Conservation (phyloP, 2,329 filamentous ascomycete genomes). For the Lasiodiplodia hormozganensis region DNA sequence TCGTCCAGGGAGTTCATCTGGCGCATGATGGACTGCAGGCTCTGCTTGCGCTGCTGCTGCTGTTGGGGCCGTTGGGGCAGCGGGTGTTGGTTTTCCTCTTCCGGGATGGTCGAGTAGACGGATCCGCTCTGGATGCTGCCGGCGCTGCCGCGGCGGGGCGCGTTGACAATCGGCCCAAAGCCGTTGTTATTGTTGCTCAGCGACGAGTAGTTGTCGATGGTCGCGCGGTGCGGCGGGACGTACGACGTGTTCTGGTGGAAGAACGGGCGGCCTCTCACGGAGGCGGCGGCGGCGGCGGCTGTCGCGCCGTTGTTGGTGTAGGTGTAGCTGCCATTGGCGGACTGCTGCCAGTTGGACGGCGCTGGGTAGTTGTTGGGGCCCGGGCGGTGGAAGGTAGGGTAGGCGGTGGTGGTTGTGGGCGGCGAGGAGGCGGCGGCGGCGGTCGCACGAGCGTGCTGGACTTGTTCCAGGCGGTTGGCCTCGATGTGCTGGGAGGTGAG, state of each 20-base stretch:
- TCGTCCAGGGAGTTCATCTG: slow-evolving; percentile 20
- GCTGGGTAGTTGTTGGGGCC: not conserved
- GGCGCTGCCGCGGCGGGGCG: not conserved
- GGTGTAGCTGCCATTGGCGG: not conserved
- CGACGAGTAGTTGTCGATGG: not conserved
- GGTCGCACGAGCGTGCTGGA: slow-evolving; percentile 17
- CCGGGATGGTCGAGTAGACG: slow-evolving; percentile 7
- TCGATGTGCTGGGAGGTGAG: slow-evolving; percentile 26
- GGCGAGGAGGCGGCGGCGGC: not conserved
- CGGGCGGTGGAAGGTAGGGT: slow-evolving; percentile 10
- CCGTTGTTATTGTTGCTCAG: not conserved
- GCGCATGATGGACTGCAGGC: slow-evolving; percentile 11
- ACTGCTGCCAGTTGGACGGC: slow-evolving; percentile 1
- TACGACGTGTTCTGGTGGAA: slow-evolving; percentile 14
- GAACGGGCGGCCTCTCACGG: not conserved
- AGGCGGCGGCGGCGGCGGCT: not conserved
- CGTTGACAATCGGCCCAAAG: not conserved
- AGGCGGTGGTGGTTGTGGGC: not conserved
- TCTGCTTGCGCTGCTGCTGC: slow-evolving; percentile 4
- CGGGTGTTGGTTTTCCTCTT: not conserved
- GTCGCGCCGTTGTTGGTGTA: not conserved
- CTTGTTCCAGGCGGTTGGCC: slow-evolving; percentile 17
- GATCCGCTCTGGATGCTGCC: not conserved
- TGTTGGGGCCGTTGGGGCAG: not conserved
- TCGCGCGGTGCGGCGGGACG: slow-evolving; percentile 3